Percentiles rank a stretch among this genome's conserved stretches.
These are phyloP conservation scores for Saccharum officinarum DNA, from an alignment of 176 grass and related monocot species.

Conservation along the genomic window DNA sequence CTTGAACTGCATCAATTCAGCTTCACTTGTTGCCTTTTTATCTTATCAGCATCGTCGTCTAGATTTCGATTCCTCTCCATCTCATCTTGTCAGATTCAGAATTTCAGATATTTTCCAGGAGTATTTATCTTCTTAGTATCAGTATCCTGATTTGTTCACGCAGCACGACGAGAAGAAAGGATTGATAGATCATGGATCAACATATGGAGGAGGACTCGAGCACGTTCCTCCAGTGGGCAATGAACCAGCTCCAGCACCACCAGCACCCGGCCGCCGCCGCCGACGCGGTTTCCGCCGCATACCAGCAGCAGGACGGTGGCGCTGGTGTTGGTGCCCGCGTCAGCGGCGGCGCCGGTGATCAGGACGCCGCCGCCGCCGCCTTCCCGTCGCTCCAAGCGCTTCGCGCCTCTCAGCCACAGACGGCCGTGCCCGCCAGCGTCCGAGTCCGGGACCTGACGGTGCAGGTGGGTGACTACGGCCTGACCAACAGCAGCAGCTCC, in stretches of 20 bases:
- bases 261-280: background rate
- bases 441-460: slow-evolving; percentile 23
- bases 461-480: slow-evolving; percentile 41
- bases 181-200: background rate
- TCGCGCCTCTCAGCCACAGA: background rate
- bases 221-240: slow-evolving; percentile 58
- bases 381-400: slow-evolving; percentile 48
- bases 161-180: background rate
- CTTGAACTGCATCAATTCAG: background rate
- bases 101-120: background rate
- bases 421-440: background rate
- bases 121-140: background rate
- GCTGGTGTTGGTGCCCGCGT: background rate
- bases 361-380: background rate
- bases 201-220: slow-evolving; percentile 64
- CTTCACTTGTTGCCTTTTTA: background rate
- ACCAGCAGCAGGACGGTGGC: background rate
- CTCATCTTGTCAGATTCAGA: background rate
- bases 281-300: background rate
- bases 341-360: background rate
- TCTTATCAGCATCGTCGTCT: background rate
- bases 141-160: background rate
- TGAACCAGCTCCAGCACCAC: slow-evolving; percentile 42
- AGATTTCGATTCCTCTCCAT: background rate
- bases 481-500: slow-evolving; percentile 46